A percentile compares a stretch with the other conserved stretches of the same genome.
Conservation (phyloP, 2,329 filamentous ascomycete genomes). For the Lasiodiplodia gonubiensis region DNA sequence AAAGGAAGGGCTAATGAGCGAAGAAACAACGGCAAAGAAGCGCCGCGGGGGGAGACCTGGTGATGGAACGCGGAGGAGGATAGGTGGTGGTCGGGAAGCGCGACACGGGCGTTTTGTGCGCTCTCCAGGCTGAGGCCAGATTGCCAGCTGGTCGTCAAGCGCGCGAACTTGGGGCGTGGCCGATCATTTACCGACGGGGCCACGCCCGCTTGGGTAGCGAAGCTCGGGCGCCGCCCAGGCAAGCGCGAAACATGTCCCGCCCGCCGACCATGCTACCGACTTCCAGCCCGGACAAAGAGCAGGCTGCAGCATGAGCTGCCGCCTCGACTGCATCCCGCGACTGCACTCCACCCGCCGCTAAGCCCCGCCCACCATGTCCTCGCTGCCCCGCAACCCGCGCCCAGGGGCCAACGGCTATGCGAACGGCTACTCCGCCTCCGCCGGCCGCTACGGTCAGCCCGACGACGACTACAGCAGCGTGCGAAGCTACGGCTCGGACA, state of each 20-base stretch:
- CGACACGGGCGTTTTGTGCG: conserved; percentile 29
- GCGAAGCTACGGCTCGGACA: conserved; percentile 31
- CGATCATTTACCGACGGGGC: conserved; percentile 23
- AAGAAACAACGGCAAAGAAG: conserved; percentile 16
- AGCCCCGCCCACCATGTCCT: conserved; percentile 41
- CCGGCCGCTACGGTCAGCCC: conserved; percentile 41
- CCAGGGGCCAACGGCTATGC: conserved; percentile 45
- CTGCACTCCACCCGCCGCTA: conserved; percentile 3
- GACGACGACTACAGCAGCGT: conserved; percentile 36
- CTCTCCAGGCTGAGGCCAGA: conserved; percentile 27
- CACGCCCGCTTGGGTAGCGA: conserved; percentile 5
- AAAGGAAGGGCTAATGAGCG: conserved; percentile 24
- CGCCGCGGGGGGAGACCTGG: conserved; percentile 7
- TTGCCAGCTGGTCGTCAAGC: conserved; percentile 26
- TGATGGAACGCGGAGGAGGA: conserved; percentile 24
- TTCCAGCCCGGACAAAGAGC: conserved; percentile 22
- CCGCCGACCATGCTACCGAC: background rate
- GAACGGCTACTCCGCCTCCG: conserved; percentile 43
- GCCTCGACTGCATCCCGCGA: conserved; percentile 13
- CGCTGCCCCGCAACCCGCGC: conserved; percentile 40
- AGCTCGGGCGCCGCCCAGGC: conserved; percentile 11
- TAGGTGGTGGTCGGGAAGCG: conserved; percentile 25
- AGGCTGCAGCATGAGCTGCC: conserved; percentile 27
- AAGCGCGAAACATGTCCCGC: conserved; percentile 26
- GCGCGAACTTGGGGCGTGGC: conserved; percentile 13